Base-by-base conservation (phyloP, 495 filamentous ascomycete species). In the Emericellopsis terricola region DNA sequence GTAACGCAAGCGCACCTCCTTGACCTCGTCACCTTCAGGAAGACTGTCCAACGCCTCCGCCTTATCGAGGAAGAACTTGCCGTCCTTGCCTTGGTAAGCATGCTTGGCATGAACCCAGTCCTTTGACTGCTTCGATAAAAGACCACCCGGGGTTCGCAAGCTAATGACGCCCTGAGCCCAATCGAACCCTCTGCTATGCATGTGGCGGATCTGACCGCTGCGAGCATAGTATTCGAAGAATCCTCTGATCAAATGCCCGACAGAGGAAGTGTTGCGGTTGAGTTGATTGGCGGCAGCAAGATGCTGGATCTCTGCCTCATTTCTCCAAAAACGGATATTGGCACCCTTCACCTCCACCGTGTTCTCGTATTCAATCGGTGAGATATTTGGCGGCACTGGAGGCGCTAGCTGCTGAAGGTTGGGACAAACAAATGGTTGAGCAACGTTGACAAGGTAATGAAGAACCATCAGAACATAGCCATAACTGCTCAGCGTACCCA, bases 401-500 rank as follows among this genome's bases (percentile, higher is more conserved):
- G 53, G 56, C n/a, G 57, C 57, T 8, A 68, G 48, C 4, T 57
- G 44, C 49, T 89, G 82, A 7, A 91, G 61, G 47, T 91, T 91
- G 0, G 74, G 78, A 28, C 75, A 64, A n/a, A 91, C 73, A 24
- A 81, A 78, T 3, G 83, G 82, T 21, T 67, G 53, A 10, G 69
- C 78, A 34, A 89, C 47, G 43, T 91, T 87, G 40, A 82, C 62
- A 19, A 91, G 72, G 42, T 84, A 89, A 48, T 91, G 82, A n/a
- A 91, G 56, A n/a, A 81, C 74, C 79, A 91, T 86, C 5, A 91
- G 59, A n/a, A 83, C 79, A 51, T 84, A 91, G 30, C 82, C 82
- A 48, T 91, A 91, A 35, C 76, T 81, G 44, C 76, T 81, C 21
- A 91, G 61, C 0, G 80, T 86, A 33, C 82, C 82, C 27, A 70